Percentiles rank a stretch among this genome's conserved stretches.
Conservation (phyloP, 331 rosid genomes). For the Pyrus hybrid region DNA sequence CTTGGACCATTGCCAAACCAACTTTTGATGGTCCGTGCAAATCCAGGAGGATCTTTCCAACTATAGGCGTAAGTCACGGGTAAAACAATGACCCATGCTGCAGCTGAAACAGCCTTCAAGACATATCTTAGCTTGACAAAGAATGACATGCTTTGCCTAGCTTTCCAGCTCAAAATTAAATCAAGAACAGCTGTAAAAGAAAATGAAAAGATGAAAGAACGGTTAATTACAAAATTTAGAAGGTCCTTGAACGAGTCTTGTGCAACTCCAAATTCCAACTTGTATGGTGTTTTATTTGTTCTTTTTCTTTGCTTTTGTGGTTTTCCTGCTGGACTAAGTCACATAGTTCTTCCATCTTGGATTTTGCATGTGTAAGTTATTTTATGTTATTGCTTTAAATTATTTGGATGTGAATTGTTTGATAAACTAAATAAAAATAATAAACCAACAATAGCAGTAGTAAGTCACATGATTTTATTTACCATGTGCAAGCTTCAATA, state of each 20-base stretch:
- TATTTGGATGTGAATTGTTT: too few species aligned
- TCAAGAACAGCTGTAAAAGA: conserved; percentile 71
- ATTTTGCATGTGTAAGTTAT: too few species aligned
- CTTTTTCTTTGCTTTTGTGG: too few species aligned
- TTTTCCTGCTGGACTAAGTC: too few species aligned
- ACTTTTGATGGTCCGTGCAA: conserved; percentile 67
- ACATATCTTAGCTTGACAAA: conserved; percentile 76
- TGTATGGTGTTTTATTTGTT: too few species aligned
- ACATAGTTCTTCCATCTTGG: too few species aligned
- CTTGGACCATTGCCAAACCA: conserved; percentile 84
- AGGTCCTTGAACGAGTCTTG: too few species aligned
- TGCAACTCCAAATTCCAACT: too few species aligned
- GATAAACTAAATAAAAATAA: background rate
- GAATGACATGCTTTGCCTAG: conserved; percentile 69
- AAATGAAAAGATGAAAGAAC: conserved; percentile 3
- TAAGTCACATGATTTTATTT: conserved; percentile 25
- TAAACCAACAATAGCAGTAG: background rate
- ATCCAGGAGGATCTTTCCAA: conserved; percentile 77
- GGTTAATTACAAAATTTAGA: background rate
- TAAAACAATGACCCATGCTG: conserved; percentile 81
- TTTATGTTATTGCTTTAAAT: too few species aligned
- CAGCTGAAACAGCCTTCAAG: conserved; percentile 57
- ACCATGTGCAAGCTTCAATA: conserved; percentile 95
- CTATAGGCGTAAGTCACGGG: conserved; percentile 85
- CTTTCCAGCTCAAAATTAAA: conserved; percentile 80